Evolutionary conservation across 177 flowering plant species (phyloP), one percentile per base, ranked within the genome.

Genomic region (Tripterygium wilfordii): DNA sequence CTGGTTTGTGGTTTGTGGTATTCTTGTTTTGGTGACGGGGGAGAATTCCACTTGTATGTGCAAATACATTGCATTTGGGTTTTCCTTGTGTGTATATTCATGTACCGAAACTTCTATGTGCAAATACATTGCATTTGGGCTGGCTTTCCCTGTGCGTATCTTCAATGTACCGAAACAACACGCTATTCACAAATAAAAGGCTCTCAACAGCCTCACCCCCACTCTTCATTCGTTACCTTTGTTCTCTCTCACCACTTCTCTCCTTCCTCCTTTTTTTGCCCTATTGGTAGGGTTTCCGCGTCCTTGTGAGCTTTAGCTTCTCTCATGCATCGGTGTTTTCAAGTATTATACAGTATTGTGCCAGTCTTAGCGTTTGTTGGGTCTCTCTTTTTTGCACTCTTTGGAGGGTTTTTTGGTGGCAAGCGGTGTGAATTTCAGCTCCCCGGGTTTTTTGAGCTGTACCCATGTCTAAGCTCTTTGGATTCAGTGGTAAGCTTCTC

Each of bases 381-480:
- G 36, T 37, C 54, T 48, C 52, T 60, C 30, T 27, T 81, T 75
- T 79, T 76, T 67, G 74, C 88, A 70, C 81, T 79, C 79, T 43
- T 48, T 49, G 57, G 83, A 72, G 81, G 76, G 74, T 71, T 71
- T 49, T 68, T 36, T 15, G 64, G 54, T 26, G 58, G 18, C n/a
- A 32, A 48, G 16, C 62, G 17, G n/a, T 42, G 51, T 48, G 28
- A 51, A 21, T 58, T 65, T 53, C 38, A 49, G 50, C 49, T 70
- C 57, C 55, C 58, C 16, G 53, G 62, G 42, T 26, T 55, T 69
- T 54, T 65, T 47, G 49, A 35, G 53, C 68, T 36, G 19, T 49
- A 45, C 31, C 14, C 77, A 85, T 88, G 94, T 72, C 90, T 42
- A 60, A 76, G 54, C 68, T 88, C 74, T 66, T 79, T 35, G 68